Percentiles rank a stretch among this genome's conserved stretches.
Conservation (phyloP, 164 flowering plant genomes). For the Vitis amurensis region DNA sequence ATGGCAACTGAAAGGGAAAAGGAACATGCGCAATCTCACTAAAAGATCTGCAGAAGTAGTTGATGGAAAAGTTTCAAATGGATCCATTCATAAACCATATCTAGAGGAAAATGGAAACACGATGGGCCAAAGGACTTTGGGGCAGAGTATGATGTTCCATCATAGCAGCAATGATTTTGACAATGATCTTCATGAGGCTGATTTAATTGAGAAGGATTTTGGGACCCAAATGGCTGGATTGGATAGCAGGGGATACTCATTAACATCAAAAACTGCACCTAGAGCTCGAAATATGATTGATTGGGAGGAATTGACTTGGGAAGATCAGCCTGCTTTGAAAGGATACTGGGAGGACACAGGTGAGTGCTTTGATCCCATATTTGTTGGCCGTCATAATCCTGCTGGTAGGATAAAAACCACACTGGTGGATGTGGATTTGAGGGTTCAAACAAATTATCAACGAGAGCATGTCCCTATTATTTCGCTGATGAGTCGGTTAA, state of each 20-base stretch:
- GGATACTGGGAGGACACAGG: slow-evolving; percentile 54
- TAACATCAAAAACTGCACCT: slow-evolving; percentile 27
- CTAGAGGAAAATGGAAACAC: slow-evolving; percentile 28
- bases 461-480: slow-evolving; percentile 78
- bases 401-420: slow-evolving; percentile 37
- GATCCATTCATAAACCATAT: slow-evolving; percentile 25
- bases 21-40: slow-evolving; percentile 61
- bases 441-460: slow-evolving; percentile 64
- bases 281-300: slow-evolving; percentile 26
- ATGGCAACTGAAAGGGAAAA: slow-evolving; percentile 90
- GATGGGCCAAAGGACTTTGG: slow-evolving; percentile 21
- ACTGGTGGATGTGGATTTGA: slow-evolving; percentile 75
- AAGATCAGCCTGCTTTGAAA: slow-evolving; percentile 33
- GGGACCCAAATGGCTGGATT: slow-evolving; percentile 22
- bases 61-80: slow-evolving; percentile 27
- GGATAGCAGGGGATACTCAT: slow-evolving; percentile 31
- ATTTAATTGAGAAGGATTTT: slow-evolving; percentile 30
- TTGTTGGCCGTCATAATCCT: slow-evolving; percentile 29
- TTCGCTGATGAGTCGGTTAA: slow-evolving; percentile 71
- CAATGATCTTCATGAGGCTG: slow-evolving; percentile 36
- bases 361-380: slow-evolving; percentile 40
- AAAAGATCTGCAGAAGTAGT: slow-evolving; percentile 38
- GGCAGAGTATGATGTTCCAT: slow-evolving; percentile 18
- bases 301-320: slow-evolving; percentile 50
- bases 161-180: slow-evolving; percentile 25